Base-by-base conservation (phyloP, 2,329 filamentous ascomycete species). In the Clonostachys sp. region DNA sequence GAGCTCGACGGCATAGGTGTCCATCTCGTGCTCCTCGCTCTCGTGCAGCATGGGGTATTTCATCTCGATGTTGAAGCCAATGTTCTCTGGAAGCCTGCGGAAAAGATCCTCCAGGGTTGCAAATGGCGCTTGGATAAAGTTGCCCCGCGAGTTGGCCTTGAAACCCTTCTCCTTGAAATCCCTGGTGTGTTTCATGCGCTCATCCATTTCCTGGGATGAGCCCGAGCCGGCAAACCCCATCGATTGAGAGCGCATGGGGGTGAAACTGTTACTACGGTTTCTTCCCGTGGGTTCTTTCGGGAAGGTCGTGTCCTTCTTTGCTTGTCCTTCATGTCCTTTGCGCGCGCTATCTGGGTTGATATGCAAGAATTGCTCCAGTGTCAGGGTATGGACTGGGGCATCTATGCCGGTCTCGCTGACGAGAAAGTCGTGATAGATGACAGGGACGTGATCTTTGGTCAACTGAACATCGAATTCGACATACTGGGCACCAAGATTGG, bases 11-110 rank as follows among this genome's bases (percentile, higher is more conserved):
- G 90, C 91, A 61, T 96, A 96, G 4, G 89, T 88, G 63, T 96
- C 92, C 91, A 97, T 96, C 57, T 95, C 90, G 55, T 96, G 88
- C 64, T 95, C 89, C 65, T 96, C 90, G 49, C 84, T 89, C 73
- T 99, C 95, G 63, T 92, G 87, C 40, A 99, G 81, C 91, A 97
- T 97, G 6, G 94, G 94, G 63, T 99, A 99, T 70, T 99, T 97
- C 80, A 99, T 88, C 72, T 99, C 94, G 56, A 99, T 95, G 67
- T 99, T 97, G 78, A 99, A 99, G 13, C 94, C 91, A 18, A 95
- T 87, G 13, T 81, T 77, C 52, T 87, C 80, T 0, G 91, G 90
- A 1, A 99, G 72, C 61, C 91, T 86, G 58, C 81, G 80, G 71
- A 99, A 96, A 63, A 97, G 84, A 52, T 96, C 90, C 65, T 96